phyloP scores from a whole-genome alignment of 2,329 filamentous ascomycete species.

The Arthrobotrys conoides region DNA sequence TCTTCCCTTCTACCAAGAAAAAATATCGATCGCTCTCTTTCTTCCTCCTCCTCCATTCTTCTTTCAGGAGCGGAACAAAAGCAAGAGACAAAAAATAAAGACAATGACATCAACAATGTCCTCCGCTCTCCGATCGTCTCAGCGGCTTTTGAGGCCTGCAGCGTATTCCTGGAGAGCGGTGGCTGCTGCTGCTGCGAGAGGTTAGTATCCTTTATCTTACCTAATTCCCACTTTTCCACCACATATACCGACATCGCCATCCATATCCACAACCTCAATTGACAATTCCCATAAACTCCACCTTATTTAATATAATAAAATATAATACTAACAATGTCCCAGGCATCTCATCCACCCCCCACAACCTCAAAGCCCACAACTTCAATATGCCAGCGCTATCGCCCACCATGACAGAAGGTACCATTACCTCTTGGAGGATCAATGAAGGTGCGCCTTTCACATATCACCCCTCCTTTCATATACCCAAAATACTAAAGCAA shows the following conservation, averaged over 20 bases:
- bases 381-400: slow-evolving; percentile 93
- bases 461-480: background rate
- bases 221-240: background rate
- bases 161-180: slow-evolving; percentile 41
- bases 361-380: slow-evolving; percentile 77
- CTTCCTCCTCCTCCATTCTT: background rate
- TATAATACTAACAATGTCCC: background rate
- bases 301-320: background rate
- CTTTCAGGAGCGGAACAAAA: background rate
- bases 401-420: slow-evolving; percentile 94
- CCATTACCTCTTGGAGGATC: slow-evolving; percentile 86
- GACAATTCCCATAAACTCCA: too few species aligned
- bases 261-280: background rate
- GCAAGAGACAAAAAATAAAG: too few species aligned
- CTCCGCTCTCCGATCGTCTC: slow-evolving; percentile 52
- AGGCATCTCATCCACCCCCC: slow-evolving; percentile 48
- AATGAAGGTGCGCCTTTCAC: slow-evolving; percentile 79
- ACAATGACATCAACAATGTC: slow-evolving; percentile 55
- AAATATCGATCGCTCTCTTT: background rate
- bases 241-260: too few species aligned
- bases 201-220: slow-evolving; percentile 4
- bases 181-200: slow-evolving; percentile 34
- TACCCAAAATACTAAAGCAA: background rate
- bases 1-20: background rate
- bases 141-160: slow-evolving; percentile 42